phyloP scores from a whole-genome alignment of 2,329 filamentous ascomycete genomes.

The Cryphonectria naterciae region DNA sequence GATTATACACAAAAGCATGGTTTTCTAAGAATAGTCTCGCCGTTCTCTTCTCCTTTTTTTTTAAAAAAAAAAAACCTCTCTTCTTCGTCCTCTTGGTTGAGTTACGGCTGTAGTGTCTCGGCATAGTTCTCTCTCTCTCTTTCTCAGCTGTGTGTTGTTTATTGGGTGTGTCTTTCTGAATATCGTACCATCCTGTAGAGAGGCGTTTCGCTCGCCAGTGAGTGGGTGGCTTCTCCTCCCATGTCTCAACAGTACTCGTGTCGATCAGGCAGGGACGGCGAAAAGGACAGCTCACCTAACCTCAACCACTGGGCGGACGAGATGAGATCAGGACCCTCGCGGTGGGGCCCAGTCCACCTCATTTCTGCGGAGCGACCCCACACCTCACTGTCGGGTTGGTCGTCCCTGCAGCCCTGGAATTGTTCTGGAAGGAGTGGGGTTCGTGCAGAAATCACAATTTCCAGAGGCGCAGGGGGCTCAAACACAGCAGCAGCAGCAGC shows the following conservation, averaged over 20 bases:
- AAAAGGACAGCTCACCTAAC: conserved; percentile 8
- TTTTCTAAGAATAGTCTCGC: conserved; percentile 17
- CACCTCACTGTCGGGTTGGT: conserved; percentile 9
- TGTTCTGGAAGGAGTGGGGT: conserved; percentile 28
- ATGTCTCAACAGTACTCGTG: conserved; percentile 3
- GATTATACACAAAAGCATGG: conserved; percentile 20
- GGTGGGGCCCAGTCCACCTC: conserved; percentile 23
- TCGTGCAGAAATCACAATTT: conserved; percentile 22
- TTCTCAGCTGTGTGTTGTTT: background rate
- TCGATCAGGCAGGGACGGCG: background rate
- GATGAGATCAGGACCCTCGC: conserved; percentile 23
- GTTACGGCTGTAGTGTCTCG: conserved; percentile 1
- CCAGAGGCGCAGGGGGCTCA: conserved; percentile 19
- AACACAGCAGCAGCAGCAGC: background rate
- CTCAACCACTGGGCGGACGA: conserved; percentile 7
- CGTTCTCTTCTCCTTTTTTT: background rate
- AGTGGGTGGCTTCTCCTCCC: background rate
- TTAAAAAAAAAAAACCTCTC: too few relatives aligned
- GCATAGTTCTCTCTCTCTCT: background rate
- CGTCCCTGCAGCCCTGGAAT: conserved; percentile 24
- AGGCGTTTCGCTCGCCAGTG: background rate
- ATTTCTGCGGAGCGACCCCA: conserved; percentile 24
- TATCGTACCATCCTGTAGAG: background rate
- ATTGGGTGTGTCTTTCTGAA: background rate
- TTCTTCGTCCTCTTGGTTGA: background rate